Evolutionary conservation across 495 filamentous ascomycete genomes (phyloP), one percentile per base, ranked within the genome.

Genomic region (Lasiosphaeria hispida): DNA sequence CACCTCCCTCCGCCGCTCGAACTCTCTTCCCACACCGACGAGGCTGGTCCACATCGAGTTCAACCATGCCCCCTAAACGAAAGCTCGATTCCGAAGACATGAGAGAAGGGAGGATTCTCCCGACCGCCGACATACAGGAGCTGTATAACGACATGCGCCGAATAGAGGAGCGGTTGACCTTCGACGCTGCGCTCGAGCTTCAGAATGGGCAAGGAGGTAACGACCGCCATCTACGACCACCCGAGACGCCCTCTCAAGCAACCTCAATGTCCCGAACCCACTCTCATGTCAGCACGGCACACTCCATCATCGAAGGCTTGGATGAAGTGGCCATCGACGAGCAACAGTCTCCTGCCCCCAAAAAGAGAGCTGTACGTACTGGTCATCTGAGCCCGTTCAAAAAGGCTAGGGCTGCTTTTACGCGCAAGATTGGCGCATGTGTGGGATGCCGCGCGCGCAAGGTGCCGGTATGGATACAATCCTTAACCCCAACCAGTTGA

Each of bases 121-220:
- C 69, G 7, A 75, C 62, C 2, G 45, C 19, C 2, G 69, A 75
- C 36, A 65, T 63, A 7, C 75, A 77, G 55, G 60, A 52, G 4
- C 55, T 72, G 4, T 78, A 75, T 49, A 70, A 75, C 51, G 55
- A 4, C 45, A 57, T 52, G 52, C 59, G 47, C 14, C 38, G 19
- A 36, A 55, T 41, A 3, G 47, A 63, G 35, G 45, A 55, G 17
- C 14, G 11, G 10, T 30, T 43, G 14, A 56, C 35, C 4, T 2
- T 47, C 2, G 40, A 48, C 44, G 41, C 39, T 3, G 34, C 49
- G 10, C 36, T 51, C 10, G 36, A 48, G 8, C 11, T 55, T 8
- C 55, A 55, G n/a, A 23, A 38, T 15, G 50, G 17, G 0, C 54
- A n/a, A 8, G 34, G 42, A 17, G 33, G 33, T 41, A 42, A 59